phyloP scores from a whole-genome alignment of 371 early-diverging fungal species.

The Mortierella sp. region DNA sequence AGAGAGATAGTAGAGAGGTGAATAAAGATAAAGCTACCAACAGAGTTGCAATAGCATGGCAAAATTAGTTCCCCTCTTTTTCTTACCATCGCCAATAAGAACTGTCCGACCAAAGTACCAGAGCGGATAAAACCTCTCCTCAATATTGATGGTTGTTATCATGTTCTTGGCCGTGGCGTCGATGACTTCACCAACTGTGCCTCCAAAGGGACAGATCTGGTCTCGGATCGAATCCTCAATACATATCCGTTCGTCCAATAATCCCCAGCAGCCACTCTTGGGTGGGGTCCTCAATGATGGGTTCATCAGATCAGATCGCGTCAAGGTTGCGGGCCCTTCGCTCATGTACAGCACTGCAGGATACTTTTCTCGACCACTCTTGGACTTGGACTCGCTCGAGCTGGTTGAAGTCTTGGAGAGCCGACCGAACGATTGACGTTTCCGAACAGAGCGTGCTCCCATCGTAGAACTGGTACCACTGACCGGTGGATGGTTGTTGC shows the following conservation, averaged over 20 bases:
- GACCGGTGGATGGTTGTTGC: too few species aligned
- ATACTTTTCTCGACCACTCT: constrained; percentile 3
- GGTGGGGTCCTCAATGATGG: not conserved
- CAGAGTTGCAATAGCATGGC: too few species aligned
- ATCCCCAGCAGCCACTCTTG: constrained; percentile 7
- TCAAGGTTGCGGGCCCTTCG: not conserved
- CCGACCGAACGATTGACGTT: constrained; percentile 29
- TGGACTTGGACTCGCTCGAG: constrained; percentile 13
- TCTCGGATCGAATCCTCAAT: constrained; percentile 38
- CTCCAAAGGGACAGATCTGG: constrained; percentile 33
- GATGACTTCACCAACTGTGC: constrained; percentile 31
- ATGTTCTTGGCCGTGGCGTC: constrained; percentile 33
- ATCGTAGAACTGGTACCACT: too few species aligned
- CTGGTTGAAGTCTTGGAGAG: constrained; percentile 25
- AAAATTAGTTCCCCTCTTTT: too few species aligned
- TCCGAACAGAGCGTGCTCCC: not conserved
- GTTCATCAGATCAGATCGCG: not conserved
- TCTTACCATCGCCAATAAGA: constrained; percentile 40
- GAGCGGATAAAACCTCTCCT: constrained; percentile 40
- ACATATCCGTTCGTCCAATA: constrained; percentile 12
- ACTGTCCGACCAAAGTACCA: constrained; percentile 43
- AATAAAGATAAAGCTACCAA: not conserved
- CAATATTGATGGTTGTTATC: constrained; percentile 23
- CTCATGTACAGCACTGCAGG: constrained; percentile 13
- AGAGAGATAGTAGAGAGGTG: not conserved